Conservation (phyloP, 2,329 filamentous ascomycete genomes). For the Xenoacremonium recifei region DNA sequence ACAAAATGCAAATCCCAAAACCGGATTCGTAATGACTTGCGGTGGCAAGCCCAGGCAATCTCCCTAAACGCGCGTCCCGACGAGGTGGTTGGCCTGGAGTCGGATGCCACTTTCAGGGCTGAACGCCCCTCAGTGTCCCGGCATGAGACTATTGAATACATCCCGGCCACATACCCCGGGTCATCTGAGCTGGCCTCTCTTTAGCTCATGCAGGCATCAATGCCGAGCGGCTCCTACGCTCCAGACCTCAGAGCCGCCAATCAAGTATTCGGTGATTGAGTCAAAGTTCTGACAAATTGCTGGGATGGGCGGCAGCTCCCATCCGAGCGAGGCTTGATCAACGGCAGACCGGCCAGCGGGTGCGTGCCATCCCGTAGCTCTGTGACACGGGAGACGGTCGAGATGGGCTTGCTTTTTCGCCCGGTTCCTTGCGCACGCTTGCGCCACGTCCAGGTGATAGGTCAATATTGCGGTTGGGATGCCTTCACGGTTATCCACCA, state of each 20-base stretch:
- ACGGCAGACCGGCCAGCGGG: not conserved
- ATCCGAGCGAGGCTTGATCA: not conserved
- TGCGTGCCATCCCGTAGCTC: constrained; percentile 6
- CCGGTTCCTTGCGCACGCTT: constrained; percentile 3
- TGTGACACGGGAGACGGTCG: constrained; percentile 2
- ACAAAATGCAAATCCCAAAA: no score
- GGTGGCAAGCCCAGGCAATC: no score
- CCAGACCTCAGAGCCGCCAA: constrained; percentile 3
- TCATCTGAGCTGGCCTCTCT: constrained; percentile 6
- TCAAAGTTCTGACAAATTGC: constrained; percentile 11
- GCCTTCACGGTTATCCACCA: no score
- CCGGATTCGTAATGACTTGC: no score
- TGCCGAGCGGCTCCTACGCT: no score
- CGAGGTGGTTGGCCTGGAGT: constrained; percentile 14
- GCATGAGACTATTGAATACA: not conserved
- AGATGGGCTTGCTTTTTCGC: constrained; percentile 6
- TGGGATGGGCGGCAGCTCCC: constrained; percentile 2
- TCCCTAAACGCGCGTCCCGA: constrained; percentile 6
- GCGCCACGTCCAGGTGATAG: constrained; percentile 13
- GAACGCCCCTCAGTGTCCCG: constrained; percentile 6
- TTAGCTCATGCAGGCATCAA: no score
- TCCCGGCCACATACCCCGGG: not conserved
- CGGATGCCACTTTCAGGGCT: constrained; percentile 17
- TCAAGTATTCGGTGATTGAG: constrained; percentile 1
- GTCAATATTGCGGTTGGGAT: no score